phyloP scores from a whole-genome alignment of 768 basidiomycete species.

The Lentinula lateritia region DNA sequence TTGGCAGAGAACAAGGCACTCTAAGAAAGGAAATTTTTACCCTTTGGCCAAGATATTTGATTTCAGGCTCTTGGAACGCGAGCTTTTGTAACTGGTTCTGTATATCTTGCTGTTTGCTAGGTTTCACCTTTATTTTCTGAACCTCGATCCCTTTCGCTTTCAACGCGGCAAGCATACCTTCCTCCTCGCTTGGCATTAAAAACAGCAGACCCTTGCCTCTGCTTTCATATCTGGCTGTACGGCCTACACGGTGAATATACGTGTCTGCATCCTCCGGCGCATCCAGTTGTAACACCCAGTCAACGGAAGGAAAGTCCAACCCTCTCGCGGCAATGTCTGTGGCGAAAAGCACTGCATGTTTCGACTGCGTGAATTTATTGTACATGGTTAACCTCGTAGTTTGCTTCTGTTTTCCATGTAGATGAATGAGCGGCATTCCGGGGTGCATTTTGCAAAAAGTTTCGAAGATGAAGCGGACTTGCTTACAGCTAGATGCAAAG shows the following conservation, averaged over 20 bases:
- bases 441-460: slow-evolving; percentile 95
- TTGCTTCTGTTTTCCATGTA: slow-evolving; percentile 97
- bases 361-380: slow-evolving; percentile 73
- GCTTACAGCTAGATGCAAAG: slow-evolving; percentile 93
- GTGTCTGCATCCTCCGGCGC: slow-evolving; percentile 97
- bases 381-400: slow-evolving; percentile 81
- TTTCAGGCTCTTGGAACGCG: slow-evolving; percentile 91
- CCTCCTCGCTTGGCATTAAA: slow-evolving; percentile 86
- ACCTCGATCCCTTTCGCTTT: slow-evolving; percentile 66
- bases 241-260: slow-evolving; percentile 94
- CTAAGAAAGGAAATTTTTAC: slow-evolving; percentile 37
- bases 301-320: slow-evolving; percentile 91
- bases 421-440: slow-evolving; percentile 84
- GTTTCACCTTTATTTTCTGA: slow-evolving; percentile 80
- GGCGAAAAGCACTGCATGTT: slow-evolving; percentile 84
- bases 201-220: slow-evolving; percentile 83
- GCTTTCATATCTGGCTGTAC: slow-evolving; percentile 91
- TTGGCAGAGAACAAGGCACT: not conserved
- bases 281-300: slow-evolving; percentile 96
- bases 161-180: slow-evolving; percentile 76
- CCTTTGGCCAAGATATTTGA: slow-evolving; percentile 93
- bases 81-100: slow-evolving; percentile 88
- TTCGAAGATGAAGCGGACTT: slow-evolving; percentile 95
- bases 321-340: slow-evolving; percentile 97
- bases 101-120: slow-evolving; percentile 81